phyloP scores from a whole-genome alignment of 257 asterid genomes.

The Jacaranda mimosifolia region DNA sequence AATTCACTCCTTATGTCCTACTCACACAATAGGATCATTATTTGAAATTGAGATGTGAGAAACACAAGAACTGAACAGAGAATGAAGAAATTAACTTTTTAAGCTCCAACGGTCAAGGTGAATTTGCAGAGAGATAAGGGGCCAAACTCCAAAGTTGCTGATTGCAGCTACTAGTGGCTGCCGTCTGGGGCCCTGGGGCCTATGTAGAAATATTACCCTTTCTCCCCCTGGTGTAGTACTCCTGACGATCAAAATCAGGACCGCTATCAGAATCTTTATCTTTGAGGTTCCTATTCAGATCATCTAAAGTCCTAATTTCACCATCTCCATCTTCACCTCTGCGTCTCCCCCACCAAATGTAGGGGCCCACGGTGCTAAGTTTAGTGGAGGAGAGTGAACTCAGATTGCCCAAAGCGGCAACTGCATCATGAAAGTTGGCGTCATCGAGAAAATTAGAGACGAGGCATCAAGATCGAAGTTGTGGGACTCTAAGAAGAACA shows the following conservation, averaged over 20 bases:
- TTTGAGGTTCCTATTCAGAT: conserved; percentile 64
- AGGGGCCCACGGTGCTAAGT: conserved; percentile 40
- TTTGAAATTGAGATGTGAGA: too few relatives aligned
- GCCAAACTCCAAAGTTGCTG: too few relatives aligned
- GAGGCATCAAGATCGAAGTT: conserved; percentile 86
- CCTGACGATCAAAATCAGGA: conserved; percentile 81
- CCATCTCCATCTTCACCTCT: conserved; percentile 44
- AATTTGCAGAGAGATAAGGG: too few relatives aligned
- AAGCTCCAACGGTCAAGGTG: too few relatives aligned
- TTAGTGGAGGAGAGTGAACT: conserved; percentile 44
- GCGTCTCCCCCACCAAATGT: conserved; percentile 43
- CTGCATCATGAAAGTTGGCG: conserved; percentile 37
- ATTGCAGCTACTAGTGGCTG: too few relatives aligned
- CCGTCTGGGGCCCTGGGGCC: too few relatives aligned
- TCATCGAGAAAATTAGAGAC: conserved; percentile 81
- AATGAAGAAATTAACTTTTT: too few relatives aligned
- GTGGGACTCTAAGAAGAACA: conserved; percentile 84
- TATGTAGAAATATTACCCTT: too few relatives aligned
- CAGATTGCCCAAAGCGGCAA: conserved; percentile 21
- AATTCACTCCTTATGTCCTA: too few relatives aligned
- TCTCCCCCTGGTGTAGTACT: conserved; percentile 87
- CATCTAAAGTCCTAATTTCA: conserved; percentile 68
- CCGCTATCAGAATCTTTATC: conserved; percentile 65
- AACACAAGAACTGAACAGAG: too few relatives aligned
- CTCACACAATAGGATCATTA: too few relatives aligned